Base-by-base conservation (phyloP, 75 land plant genomes). In the Pinus albicaulis region DNA sequence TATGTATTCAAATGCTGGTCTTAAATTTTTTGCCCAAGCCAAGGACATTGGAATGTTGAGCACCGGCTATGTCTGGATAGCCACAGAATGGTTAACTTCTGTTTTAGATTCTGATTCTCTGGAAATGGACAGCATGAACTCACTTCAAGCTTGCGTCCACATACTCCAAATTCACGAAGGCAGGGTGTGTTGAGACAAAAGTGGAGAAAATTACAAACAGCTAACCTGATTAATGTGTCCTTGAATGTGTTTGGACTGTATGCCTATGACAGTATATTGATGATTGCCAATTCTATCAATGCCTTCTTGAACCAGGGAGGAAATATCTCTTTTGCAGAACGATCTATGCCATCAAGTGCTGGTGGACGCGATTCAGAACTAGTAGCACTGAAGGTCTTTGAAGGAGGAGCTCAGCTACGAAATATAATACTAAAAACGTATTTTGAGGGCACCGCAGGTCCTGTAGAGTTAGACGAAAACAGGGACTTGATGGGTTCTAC, bases 261-360 rank as follows among this genome's bases (percentile, higher is more conserved):
- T 89, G 92, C 94, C 12, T 92, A 92, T 89, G 96, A 93, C 76
- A 78, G 87, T 31, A 85, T 93, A 55, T 89, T 90, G 90, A 76
- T 92, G 61, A 55, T 78, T 53, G 94, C 92, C 24, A 80, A 72
- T 65, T 28, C 81, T 5, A 60, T 80, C 36, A 19, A 60, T 41
- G 13, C 24, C 16, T 75, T 57, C 61, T 55, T 80, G 56, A 57
- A 34, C 10, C 56, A 61, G 15, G 31, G 38, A 57, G 55, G 74
- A 16, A 56, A 44, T 0, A 38, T 80, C 58, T 25, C 41, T 58
- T 80, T 80, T 76, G 19, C 5, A 60, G 41, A 72, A 12, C 57
- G 19, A 3, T 7, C 22, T 8, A 34, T 13, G 26, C 57, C 23
- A n/a, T 38, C 74, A 48, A 56, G 13, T 28, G 34, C 23, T 24